Conservation (phyloP, 2,329 filamentous ascomycete genomes). For the Colletotrichum simmondsii region DNA sequence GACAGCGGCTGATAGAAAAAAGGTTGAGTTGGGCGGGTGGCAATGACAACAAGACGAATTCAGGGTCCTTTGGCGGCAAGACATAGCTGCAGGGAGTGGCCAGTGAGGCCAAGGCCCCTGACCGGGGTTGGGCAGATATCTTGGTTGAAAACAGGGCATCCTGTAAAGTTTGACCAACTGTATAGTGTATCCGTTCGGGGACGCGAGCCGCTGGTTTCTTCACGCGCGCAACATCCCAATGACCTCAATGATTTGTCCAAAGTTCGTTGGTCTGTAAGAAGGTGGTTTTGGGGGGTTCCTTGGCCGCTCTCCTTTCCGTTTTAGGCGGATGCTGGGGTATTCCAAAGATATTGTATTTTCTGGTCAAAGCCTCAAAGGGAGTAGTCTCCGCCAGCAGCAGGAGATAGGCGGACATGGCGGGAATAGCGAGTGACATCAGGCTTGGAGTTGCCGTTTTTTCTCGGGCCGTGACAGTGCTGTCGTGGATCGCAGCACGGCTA, state of each 20-base stretch:
- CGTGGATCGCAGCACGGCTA: not conserved
- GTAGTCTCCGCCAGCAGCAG: not conserved
- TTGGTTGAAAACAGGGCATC: not conserved
- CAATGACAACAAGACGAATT: not conserved
- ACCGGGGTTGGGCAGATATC: slow-evolving; percentile 1
- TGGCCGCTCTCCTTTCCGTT: not conserved
- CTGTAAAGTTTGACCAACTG: slow-evolving; percentile 10
- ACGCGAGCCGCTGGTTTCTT: not conserved
- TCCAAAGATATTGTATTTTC: not conserved
- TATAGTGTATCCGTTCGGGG: not conserved
- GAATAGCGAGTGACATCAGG: not conserved
- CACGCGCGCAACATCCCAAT: not conserved
- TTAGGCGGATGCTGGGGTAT: not conserved
- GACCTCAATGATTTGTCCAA: not conserved
- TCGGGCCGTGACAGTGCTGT: not conserved
- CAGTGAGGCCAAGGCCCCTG: not conserved
- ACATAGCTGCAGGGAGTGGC: slow-evolving; percentile 12
- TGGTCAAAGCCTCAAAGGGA: too few species aligned
- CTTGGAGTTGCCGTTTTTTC: slow-evolving; percentile 10
- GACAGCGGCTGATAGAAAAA: not conserved
- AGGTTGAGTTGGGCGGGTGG: not conserved
- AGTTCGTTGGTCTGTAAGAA: not conserved
- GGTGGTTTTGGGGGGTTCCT: not conserved
- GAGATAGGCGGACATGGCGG: not conserved
- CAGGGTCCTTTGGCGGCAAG: slow-evolving; percentile 22